Evolutionary conservation across 768 basidiomycete genomes (phyloP).

Genomic region (Lepiota venenata): DNA sequence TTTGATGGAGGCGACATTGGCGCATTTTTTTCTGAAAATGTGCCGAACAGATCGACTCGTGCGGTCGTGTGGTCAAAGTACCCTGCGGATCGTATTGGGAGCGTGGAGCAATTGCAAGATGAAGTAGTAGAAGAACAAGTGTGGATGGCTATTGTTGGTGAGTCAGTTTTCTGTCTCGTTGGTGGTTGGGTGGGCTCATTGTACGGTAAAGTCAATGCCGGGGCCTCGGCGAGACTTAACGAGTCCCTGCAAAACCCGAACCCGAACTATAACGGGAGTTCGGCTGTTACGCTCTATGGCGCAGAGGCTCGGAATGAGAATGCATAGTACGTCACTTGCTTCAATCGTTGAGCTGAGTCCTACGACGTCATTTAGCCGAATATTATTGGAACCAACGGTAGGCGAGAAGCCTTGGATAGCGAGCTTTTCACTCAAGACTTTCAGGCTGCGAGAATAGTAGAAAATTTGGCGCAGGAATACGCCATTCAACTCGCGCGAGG

Average conservation of each 20-base stretch:
- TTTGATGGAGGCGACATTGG: constrained; percentile 48
- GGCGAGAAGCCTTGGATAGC: no score
- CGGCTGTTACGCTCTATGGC: constrained; percentile 45
- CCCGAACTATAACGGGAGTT: constrained; percentile 40
- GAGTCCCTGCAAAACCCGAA: constrained; percentile 1
- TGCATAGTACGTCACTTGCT: neutral
- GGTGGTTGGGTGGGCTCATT: no score
- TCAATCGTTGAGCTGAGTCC: neutral
- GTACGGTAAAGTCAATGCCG: constrained; percentile 3
- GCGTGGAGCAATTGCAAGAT: constrained; percentile 29
- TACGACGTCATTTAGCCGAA: neutral
- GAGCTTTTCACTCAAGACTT: no score
- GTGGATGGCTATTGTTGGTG: constrained; percentile 47
- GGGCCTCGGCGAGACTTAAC: neutral
- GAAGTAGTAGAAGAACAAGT: constrained; percentile 40
- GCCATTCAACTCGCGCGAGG: constrained; percentile 16
- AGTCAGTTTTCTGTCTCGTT: constrained; percentile 11
- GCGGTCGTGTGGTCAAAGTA: constrained; percentile 34
- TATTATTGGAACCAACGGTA: neutral
- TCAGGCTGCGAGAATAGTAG: neutral
- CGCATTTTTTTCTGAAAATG: constrained; percentile 31
- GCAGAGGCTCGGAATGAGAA: constrained; percentile 18
- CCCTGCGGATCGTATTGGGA: constrained; percentile 31
- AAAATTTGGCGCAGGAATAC: neutral
- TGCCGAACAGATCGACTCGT: constrained; percentile 23